Evolutionary conservation across 306 rosid genomes (phyloP).

Genomic region (Cucurbita pepo): DNA sequence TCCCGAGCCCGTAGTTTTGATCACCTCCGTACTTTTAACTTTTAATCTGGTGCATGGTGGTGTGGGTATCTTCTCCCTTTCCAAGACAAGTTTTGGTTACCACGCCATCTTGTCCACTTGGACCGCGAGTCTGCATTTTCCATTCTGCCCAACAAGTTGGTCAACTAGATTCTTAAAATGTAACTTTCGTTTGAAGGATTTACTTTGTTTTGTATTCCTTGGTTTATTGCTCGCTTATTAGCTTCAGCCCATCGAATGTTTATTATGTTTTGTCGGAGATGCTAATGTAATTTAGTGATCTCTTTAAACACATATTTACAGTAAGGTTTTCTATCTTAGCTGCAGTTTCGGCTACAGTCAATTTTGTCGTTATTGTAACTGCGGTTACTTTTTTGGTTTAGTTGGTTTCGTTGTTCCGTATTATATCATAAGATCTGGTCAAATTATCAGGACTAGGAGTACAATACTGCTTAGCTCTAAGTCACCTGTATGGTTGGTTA

Average conservation of each 20-base stretch:
- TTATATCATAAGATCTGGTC: background rate
- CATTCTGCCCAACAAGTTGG: constrained; percentile 29
- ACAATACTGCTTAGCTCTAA: background rate
- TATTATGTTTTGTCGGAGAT: background rate
- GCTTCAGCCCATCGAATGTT: background rate
- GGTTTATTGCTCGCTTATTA: background rate
- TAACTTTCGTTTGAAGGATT: constrained; percentile 3
- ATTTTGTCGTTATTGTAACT: background rate
- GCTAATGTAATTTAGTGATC: background rate
- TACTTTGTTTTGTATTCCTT: background rate
- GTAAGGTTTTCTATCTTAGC: background rate
- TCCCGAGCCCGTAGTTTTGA: background rate
- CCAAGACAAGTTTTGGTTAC: background rate
- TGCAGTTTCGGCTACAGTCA: background rate
- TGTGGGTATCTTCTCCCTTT: background rate
- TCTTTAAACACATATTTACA: background rate
- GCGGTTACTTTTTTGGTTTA: background rate
- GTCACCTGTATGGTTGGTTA: background rate
- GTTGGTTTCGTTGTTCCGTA: background rate
- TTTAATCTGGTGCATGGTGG: background rate
- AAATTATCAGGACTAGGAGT: background rate
- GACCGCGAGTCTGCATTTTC: constrained; percentile 8
- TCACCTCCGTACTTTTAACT: background rate
- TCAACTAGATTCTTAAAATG: constrained; percentile 39
- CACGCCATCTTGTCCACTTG: constrained; percentile 20